Percentiles rank a stretch among this genome's conserved stretches.
Conservation (phyloP, 495 filamentous ascomycete genomes). For the Hypoxylon fragiforme region DNA sequence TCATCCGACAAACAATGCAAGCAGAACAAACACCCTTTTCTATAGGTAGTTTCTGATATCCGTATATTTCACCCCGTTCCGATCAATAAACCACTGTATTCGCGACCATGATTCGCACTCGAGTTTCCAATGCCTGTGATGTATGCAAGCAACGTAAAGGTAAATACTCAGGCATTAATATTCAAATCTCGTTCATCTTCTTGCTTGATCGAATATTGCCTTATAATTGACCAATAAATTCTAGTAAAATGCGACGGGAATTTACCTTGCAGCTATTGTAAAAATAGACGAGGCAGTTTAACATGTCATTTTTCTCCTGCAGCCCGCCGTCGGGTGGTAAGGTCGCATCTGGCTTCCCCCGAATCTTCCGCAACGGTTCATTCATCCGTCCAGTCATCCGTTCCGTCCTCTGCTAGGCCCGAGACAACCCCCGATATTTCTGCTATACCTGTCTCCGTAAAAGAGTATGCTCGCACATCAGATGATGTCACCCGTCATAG, state of each 20-base stretch:
- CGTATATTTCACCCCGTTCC: background rate
- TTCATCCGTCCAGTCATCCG: conserved; percentile 8
- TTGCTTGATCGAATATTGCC: background rate
- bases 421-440: conserved; percentile 10
- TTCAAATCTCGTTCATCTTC: background rate
- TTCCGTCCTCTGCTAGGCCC: conserved; percentile 11
- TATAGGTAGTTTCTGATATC: background rate
- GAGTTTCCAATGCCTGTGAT: conserved; percentile 51
- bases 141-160: conserved; percentile 48
- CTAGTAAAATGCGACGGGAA: conserved; percentile 31
- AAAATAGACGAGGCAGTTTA: conserved; percentile 7
- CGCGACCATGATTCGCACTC: conserved; percentile 32
- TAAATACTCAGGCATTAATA: background rate
- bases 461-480: background rate
- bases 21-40: too few relatives aligned
- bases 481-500: conserved; percentile 16
- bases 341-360: conserved; percentile 13
- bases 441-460: background rate
- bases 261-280: conserved; percentile 29
- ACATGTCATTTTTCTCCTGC: conserved; percentile 24
- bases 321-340: conserved; percentile 19
- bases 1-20: too few relatives aligned
- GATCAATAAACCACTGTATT: conserved; percentile 3
- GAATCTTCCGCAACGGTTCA: conserved; percentile 1
- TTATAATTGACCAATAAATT: background rate